These are phyloP conservation scores for Yamadazyma diddensiae DNA, from an alignment of 1,139 yeast species.

Conservation along the genomic window DNA sequence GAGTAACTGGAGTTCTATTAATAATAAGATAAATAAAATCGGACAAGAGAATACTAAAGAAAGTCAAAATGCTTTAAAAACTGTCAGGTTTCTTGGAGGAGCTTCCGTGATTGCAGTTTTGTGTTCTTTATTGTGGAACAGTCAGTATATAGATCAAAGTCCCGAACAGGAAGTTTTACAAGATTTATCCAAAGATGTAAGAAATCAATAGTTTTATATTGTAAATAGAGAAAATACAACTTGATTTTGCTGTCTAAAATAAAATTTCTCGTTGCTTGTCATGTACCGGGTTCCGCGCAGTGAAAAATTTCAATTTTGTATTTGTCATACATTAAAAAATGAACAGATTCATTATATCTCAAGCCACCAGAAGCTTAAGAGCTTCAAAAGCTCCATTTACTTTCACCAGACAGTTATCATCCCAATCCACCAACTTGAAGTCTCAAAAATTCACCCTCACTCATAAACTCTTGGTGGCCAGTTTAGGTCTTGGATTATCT, in stretches of 20 bases:
- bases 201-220: constrained; percentile 11
- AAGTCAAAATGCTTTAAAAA: constrained; percentile 28
- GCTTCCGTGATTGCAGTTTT: constrained; percentile 32
- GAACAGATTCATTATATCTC: neutral
- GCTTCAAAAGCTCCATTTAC: neutral
- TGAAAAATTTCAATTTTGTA: neutral
- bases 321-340: neutral
- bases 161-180: constrained; percentile 12
- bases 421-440: too few relatives aligned
- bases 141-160: constrained; percentile 16
- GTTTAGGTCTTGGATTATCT: constrained; percentile 2
- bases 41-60: constrained; percentile 36
- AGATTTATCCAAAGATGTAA: constrained; percentile 23
- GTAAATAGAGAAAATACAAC: too few relatives aligned
- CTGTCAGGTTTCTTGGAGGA: constrained; percentile 32
- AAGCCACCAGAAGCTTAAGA: constrained; percentile 1
- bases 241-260: too few relatives aligned
- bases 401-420: too few relatives aligned
- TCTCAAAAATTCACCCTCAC: too few relatives aligned
- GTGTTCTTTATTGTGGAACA: constrained; percentile 35
- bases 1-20: constrained; percentile 12
- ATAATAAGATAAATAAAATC: constrained; percentile 22
- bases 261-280: too few relatives aligned
- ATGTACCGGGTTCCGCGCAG: too few relatives aligned
- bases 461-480: too few relatives aligned